Evolutionary conservation across 2,329 filamentous ascomycete species (phyloP), one percentile per base, ranked within the genome.

Genomic region (Arthrobotrys megalospora): DNA sequence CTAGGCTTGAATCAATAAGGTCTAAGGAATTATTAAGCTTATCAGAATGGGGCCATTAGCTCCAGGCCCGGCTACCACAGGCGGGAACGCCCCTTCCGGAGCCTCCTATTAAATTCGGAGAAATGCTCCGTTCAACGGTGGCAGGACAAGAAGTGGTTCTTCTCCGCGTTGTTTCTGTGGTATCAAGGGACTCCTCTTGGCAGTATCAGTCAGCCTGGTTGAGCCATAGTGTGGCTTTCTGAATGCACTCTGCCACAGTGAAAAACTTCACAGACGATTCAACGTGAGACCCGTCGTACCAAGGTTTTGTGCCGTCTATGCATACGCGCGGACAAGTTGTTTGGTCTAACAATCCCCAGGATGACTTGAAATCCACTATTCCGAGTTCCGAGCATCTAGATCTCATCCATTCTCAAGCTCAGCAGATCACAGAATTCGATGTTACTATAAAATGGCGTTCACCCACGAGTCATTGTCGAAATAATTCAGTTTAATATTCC

Each of bases 111-210:
- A 38, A 58, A 6, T 14, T 3, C 55, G 55, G 55, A 28, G 19
- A n/a, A 60, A 43, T 2, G 12, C 8, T 16, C 21, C 55, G 28
- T 43, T 28, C 1, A 19, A 1, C 28, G 7, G 19, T 34, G 34
- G 34, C 4, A n/a, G 19, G 19, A 60, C 14, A 43, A 8, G 19
- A 60, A 43, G 24, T 8, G 16, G 6, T 58, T 8, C 12, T 38
- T 38, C 32, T 14, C 16, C 14, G 52, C 16, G 55, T 60, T 60
- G 55, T 43, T 60, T 60, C 36, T 60, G 52, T 60, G 16, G 55
- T 60, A 24, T 60, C 55, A 60, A 60, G 55, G 55, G 16, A 10
- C 6, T n/a, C 8, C 32, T 10, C 34, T 60, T 52, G 24, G 48
- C 48, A n/a, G 48, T 52, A 60, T 60, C 55, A 60, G 11, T 19